Conservation (phyloP, 768 basidiomycete genomes). For the Podaxis sp. region DNA sequence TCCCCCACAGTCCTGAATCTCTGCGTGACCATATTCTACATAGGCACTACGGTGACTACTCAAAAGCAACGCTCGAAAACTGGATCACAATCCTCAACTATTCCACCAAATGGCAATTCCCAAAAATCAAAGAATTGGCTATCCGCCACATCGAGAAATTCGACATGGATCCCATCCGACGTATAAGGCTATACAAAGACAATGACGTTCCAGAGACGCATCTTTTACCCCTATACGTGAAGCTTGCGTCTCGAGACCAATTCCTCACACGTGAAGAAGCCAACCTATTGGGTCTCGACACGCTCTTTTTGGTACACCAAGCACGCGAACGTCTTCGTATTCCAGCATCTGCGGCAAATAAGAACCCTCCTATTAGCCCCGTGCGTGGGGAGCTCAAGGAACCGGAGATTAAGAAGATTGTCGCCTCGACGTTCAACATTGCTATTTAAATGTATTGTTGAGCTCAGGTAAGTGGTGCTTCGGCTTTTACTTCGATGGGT, state of each 20-base stretch:
- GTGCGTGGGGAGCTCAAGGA: not conserved
- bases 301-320: conserved; percentile 48
- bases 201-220: not conserved
- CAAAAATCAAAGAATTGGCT: not conserved
- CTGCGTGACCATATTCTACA: not conserved
- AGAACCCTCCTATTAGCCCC: not conserved
- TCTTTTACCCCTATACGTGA: conserved; percentile 8
- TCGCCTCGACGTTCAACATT: conserved; percentile 3
- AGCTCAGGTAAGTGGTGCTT: not conserved
- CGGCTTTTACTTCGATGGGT: not conserved
- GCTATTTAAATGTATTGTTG: not conserved
- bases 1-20: not conserved
- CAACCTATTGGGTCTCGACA: conserved; percentile 52
- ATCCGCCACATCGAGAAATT: not conserved
- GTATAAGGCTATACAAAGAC: not conserved
- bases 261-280: conserved; percentile 57
- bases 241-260: not conserved
- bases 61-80: not conserved
- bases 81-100: conserved; percentile 3
- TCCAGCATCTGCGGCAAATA: not conserved
- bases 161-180: not conserved
- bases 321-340: conserved; percentile 52
- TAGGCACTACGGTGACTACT: not conserved
- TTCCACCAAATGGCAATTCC: conserved; percentile 6
- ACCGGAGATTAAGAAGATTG: not conserved